Conservation (phyloP, 2,329 filamentous ascomycete species). For the Diaporthe sp. region DNA sequence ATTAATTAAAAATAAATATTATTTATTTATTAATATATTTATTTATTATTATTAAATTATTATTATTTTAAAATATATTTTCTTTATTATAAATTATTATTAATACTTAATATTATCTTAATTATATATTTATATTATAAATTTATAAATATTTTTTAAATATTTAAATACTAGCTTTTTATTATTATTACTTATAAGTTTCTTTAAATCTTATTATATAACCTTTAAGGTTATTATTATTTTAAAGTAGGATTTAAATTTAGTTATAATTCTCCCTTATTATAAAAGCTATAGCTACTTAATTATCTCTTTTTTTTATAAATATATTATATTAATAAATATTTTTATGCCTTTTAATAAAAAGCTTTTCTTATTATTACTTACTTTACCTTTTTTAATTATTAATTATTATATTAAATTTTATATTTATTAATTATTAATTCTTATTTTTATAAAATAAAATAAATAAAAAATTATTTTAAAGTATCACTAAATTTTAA, state of each 20-base stretch:
- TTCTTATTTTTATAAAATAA: background rate
- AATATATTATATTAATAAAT: background rate
- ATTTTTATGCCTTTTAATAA: background rate
- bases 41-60: no score
- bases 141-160: background rate
- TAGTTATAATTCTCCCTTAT: background rate
- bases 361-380: background rate
- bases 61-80: no score
- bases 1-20: no score
- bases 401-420: background rate
- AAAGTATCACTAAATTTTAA: background rate
- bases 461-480: background rate
- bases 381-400: background rate
- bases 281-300: background rate
- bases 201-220: background rate
- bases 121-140: background rate
- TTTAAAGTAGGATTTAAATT: background rate
- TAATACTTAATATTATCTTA: no score
- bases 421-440: background rate
- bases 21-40: no score
- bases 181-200: background rate
- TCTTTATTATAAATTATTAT: no score
- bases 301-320: background rate
- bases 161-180: background rate
- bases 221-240: background rate